These are phyloP conservation scores for Fraxinus latifolia DNA, from an alignment of 305 asterid species.

Conservation along the genomic window DNA sequence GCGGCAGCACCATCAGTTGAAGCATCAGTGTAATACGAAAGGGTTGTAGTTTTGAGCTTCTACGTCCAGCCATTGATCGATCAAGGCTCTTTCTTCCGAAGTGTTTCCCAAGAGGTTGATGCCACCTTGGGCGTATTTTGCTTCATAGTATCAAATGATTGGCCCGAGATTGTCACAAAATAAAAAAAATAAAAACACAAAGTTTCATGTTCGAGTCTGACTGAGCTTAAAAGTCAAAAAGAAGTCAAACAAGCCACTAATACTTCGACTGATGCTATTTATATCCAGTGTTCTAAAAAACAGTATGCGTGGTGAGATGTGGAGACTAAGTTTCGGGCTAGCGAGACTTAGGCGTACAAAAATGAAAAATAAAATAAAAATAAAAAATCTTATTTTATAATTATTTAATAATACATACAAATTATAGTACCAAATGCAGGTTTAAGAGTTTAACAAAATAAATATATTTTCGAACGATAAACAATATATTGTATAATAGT, in stretches of 20 bases:
- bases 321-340: not conserved
- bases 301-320: not conserved
- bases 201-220: not conserved
- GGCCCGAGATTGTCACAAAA: conserved; percentile 56
- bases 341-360: not conserved
- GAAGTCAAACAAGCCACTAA: not conserved
- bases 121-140: conserved; percentile 50
- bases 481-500: not conserved
- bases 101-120: conserved; percentile 50
- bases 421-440: not conserved
- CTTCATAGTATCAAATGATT: conserved; percentile 76
- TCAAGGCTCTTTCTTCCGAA: conserved; percentile 66
- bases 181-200: not conserved
- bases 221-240: not conserved
- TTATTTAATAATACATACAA: too few species aligned
- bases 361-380: not conserved
- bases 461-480: not conserved
- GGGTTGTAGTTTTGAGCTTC: conserved; percentile 79
- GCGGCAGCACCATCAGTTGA: conserved; percentile 55
- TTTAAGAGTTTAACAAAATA: not conserved
- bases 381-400: too few species aligned
- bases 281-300: not conserved
- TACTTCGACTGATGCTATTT: not conserved
- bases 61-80: conserved; percentile 84
- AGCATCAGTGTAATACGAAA: conserved; percentile 52